Evolutionary conservation across 768 basidiomycete species (phyloP).

Genomic region (Phlegmacium glaucopus): DNA sequence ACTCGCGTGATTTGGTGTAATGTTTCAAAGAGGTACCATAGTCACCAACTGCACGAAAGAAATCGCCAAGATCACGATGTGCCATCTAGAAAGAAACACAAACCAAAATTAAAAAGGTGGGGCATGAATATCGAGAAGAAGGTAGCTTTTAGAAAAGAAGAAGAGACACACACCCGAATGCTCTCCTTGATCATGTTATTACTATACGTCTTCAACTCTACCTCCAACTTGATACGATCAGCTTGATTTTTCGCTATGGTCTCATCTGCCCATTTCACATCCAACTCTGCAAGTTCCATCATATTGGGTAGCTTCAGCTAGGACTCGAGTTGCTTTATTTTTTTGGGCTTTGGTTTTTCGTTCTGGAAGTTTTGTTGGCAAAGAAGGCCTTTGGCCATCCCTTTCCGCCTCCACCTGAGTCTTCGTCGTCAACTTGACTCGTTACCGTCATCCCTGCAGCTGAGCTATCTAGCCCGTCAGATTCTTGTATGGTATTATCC

Average conservation of each 20-base stretch:
- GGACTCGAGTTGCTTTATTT: slow-evolving; percentile 58
- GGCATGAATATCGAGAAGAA: background rate
- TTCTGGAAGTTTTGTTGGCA: slow-evolving; percentile 36
- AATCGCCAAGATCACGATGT: slow-evolving; percentile 83
- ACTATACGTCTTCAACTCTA: slow-evolving; percentile 91
- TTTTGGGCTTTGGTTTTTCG: slow-evolving; percentile 53
- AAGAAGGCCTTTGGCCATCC: slow-evolving; percentile 28
- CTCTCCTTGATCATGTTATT: slow-evolving; percentile 99
- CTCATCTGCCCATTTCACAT: slow-evolving; percentile 75
- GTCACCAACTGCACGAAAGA: slow-evolving; percentile 73
- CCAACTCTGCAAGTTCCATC: slow-evolving; percentile 47
- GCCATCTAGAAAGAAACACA: slow-evolving; percentile 82
- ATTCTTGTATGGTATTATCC: slow-evolving; percentile 40
- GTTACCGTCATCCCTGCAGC: slow-evolving; percentile 69
- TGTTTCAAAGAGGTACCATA: slow-evolving; percentile 69
- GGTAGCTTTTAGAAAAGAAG: background rate
- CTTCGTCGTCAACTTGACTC: slow-evolving; percentile 34
- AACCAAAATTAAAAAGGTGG: no score
- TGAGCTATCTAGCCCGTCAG: slow-evolving; percentile 28
- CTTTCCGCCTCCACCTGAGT: slow-evolving; percentile 30
- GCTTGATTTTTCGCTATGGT: slow-evolving; percentile 58
- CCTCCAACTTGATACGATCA: slow-evolving; percentile 84
- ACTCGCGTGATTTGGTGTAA: slow-evolving; percentile 90
- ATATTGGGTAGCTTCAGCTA: slow-evolving; percentile 61
- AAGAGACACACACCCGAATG: slow-evolving; percentile 84